phyloP scores from a whole-genome alignment of 78 protist species.

The Dictyostelium citrinum region DNA sequence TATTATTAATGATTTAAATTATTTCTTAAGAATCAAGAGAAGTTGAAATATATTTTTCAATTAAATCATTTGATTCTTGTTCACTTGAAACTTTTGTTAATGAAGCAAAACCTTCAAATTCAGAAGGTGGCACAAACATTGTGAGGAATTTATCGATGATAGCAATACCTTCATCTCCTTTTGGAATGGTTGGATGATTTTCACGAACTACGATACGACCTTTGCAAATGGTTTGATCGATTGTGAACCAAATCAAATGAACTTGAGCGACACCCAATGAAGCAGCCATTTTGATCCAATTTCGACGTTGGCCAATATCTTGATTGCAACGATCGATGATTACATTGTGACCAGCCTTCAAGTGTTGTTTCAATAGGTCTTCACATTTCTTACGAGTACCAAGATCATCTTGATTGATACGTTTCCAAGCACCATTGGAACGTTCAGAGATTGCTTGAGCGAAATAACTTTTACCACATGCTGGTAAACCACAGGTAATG shows the following conservation, averaged over 20 bases:
- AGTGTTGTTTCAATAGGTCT: neutral
- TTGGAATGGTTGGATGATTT: constrained; percentile 66
- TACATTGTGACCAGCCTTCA: constrained; percentile 22
- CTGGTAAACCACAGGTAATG: constrained; percentile 55
- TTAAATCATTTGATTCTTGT: constrained; percentile 24
- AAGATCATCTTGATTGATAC: constrained; percentile 61
- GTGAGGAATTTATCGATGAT: constrained; percentile 24
- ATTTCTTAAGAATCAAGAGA: neutral
- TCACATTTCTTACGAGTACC: constrained; percentile 66
- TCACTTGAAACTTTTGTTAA: neutral
- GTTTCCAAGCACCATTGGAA: constrained; percentile 12
- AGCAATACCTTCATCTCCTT: constrained; percentile 41
- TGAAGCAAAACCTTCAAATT: neutral
- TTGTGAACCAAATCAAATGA: constrained; percentile 47
- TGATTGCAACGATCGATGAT: constrained; percentile 52
- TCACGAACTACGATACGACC: constrained; percentile 50
- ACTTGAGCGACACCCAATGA: neutral
- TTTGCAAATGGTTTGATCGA: constrained; percentile 28
- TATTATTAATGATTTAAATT: neutral
- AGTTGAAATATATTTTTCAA: neutral
- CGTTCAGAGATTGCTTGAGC: neutral
- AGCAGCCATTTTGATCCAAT: constrained; percentile 16
- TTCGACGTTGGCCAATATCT: constrained; percentile 38
- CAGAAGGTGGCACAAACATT: constrained; percentile 17
- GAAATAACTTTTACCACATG: constrained; percentile 59